Conservation (phyloP, 2,329 filamentous ascomycete species). For the Apiospora rasikravindrae region DNA sequence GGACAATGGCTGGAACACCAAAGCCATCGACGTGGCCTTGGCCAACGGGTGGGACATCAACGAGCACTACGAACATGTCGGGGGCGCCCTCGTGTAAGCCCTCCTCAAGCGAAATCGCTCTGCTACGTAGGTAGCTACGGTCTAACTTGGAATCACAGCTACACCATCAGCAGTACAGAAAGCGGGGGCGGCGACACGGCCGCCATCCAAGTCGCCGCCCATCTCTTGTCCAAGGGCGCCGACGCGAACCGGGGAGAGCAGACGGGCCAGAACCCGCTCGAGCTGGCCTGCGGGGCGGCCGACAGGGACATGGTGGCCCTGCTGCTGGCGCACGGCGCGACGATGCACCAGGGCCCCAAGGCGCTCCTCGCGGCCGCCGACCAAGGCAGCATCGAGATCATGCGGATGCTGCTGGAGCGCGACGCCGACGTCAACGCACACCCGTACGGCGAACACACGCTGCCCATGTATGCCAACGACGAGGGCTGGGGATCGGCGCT, state of each 20-base stretch:
- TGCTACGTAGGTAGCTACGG: neutral
- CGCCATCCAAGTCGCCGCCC: neutral
- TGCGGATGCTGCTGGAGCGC: neutral
- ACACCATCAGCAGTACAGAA: neutral
- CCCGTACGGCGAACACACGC: neutral
- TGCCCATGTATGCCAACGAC: neutral
- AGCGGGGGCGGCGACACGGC: neutral
- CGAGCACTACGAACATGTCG: neutral
- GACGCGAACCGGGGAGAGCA: neutral
- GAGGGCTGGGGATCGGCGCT: conserved; percentile 8
- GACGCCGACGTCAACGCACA: neutral
- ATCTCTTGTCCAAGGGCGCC: neutral
- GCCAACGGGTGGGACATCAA: conserved; percentile 7
- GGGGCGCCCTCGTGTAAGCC: neutral
- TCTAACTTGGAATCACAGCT: no score
- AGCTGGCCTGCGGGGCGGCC: neutral
- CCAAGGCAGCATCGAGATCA: neutral
- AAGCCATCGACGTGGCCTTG: neutral
- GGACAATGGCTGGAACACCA: conserved; percentile 10
- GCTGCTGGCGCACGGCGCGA: neutral
- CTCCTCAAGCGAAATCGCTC: neutral
- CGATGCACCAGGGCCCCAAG: neutral
- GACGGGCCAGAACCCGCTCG: conserved; percentile 10
- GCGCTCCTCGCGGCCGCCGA: neutral
- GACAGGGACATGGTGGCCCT: neutral